A percentile compares a stretch with the other conserved stretches of the same genome.
Conservation (phyloP, 331 rosid genomes). For the Dryas integrifolia region DNA sequence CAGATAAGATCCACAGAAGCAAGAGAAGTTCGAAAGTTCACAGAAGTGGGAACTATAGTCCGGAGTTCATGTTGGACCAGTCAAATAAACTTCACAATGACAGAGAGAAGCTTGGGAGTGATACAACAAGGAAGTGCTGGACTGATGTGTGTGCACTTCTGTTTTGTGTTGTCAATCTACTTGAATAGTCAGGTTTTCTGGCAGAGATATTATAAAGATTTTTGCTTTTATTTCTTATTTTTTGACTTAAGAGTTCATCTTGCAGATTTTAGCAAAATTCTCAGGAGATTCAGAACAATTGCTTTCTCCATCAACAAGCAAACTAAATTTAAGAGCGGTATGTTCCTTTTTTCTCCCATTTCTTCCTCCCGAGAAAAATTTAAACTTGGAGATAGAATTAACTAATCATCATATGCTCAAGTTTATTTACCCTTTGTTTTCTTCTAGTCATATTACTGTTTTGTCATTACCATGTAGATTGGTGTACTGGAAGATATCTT, state of each 20-base stretch:
- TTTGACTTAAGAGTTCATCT: slow-evolving; percentile 28
- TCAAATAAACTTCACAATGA: slow-evolving; percentile 27
- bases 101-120: slow-evolving; percentile 41
- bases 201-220: slow-evolving; percentile 6
- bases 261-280: slow-evolving; percentile 58
- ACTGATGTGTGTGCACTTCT: slow-evolving; percentile 52
- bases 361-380: slow-evolving; percentile 4
- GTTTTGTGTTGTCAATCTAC: slow-evolving; percentile 10
- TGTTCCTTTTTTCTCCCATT: neutral
- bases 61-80: slow-evolving; percentile 29
- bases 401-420: slow-evolving; percentile 7
- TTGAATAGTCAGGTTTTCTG: slow-evolving; percentile 26
- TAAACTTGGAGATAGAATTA: slow-evolving; percentile 13
- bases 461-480: slow-evolving; percentile 43
- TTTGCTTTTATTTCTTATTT: neutral
- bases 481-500: slow-evolving; percentile 60
- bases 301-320: slow-evolving; percentile 53
- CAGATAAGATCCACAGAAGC: slow-evolving; percentile 31
- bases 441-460: neutral
- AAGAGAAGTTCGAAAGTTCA: slow-evolving; percentile 39
- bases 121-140: slow-evolving; percentile 41
- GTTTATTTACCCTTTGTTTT: slow-evolving; percentile 13
- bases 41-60: slow-evolving; percentile 32
- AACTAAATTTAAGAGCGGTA: slow-evolving; percentile 60
- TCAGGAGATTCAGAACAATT: slow-evolving; percentile 45